Conservation (phyloP, 441 rosid genomes). For the Pelargonium fulgidum region DNA sequence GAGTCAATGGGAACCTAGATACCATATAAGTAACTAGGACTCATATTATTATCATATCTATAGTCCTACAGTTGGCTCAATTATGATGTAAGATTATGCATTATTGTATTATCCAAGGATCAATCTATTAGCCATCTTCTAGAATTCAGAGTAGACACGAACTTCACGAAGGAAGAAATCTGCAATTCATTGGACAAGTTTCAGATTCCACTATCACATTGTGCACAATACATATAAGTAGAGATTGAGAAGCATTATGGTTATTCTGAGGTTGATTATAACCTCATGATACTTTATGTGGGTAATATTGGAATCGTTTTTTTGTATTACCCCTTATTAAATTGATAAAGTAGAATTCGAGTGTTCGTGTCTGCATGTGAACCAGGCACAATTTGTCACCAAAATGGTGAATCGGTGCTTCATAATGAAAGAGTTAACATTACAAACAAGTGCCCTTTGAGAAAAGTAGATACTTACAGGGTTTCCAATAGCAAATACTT, state of each 20-base stretch:
- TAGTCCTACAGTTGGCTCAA: neutral
- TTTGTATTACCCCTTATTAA: too few relatives aligned
- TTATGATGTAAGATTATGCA: neutral
- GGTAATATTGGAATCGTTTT: too few relatives aligned
- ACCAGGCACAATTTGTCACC: too few relatives aligned
- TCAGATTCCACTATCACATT: neutral
- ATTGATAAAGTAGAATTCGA: too few relatives aligned
- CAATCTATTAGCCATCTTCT: neutral
- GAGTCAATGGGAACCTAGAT: neutral
- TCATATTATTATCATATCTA: neutral
- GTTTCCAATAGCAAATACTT: slow-evolving; percentile 76
- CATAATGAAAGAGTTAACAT: neutral
- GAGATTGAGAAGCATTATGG: neutral
- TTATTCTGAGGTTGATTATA: neutral
- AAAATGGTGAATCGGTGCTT: neutral
- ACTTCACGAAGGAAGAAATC: neutral
- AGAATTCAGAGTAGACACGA: neutral
- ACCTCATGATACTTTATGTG: neutral
- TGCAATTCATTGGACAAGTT: neutral
- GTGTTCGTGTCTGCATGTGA: too few relatives aligned
- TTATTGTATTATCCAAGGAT: neutral
- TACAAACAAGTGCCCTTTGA: neutral
- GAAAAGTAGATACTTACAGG: slow-evolving; percentile 52
- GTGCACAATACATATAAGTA: neutral
- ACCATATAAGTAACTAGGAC: neutral